Evolutionary conservation across 768 basidiomycete genomes (phyloP).

Genomic region (Stropharia rugosoannulata): DNA sequence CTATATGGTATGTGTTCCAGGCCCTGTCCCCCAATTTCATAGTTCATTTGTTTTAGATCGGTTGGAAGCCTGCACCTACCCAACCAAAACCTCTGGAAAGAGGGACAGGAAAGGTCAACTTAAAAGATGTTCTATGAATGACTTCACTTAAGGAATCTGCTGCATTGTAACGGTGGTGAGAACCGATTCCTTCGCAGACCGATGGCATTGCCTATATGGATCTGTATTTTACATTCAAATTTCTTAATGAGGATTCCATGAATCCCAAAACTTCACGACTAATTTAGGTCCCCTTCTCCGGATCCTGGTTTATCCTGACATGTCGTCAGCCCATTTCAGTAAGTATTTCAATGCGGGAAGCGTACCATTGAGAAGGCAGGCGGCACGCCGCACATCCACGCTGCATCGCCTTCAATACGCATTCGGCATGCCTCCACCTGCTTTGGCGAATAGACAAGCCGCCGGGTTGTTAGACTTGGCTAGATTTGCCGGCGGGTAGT

Average conservation of each 20-base stretch:
- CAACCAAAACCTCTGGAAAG: slow-evolving; percentile 45
- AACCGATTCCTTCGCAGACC: not conserved
- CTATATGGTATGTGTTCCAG: slow-evolving; percentile 62
- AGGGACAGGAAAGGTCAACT: slow-evolving; percentile 42
- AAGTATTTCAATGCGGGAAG: too few species aligned
- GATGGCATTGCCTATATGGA: not conserved
- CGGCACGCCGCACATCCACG: too few species aligned
- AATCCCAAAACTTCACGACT: not conserved
- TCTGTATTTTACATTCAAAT: not conserved
- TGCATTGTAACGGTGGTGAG: not conserved
- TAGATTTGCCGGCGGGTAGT: too few species aligned
- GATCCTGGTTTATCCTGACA: not conserved
- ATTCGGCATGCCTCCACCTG: too few species aligned
- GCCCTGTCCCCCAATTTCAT: not conserved
- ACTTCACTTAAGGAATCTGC: not conserved
- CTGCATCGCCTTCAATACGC: too few species aligned
- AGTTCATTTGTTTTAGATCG: slow-evolving; percentile 30
- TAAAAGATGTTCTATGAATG: slow-evolving; percentile 39
- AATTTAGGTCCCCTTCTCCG: not conserved
- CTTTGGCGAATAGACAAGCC: too few species aligned
- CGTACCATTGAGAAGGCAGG: too few species aligned
- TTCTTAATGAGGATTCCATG: not conserved
- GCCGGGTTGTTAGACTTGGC: too few species aligned
- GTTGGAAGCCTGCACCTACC: slow-evolving; percentile 44
- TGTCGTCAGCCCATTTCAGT: too few species aligned